phyloP scores from a whole-genome alignment of 129 eudicot genomes.

The sunflower (Helianthus annuus) region HanXRQr2.0-SUNRISE NC_035442.2:9640561-9641060 shows the following conservation, averaged over 20 bases:
- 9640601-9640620: constrained; percentile 23
- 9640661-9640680: background rate
- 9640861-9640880: too few species aligned
- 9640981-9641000: background rate
- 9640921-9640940: too few species aligned
- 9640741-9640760: background rate
- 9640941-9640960: too few species aligned
- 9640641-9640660: background rate
- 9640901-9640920: background rate
- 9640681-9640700: background rate
- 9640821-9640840: background rate
- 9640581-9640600: constrained; percentile 22
- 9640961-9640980: too few species aligned
- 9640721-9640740: background rate
- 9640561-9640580: background rate
- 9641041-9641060: background rate
- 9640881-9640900: too few species aligned
- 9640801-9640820: background rate
- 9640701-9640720: background rate
- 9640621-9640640: background rate
- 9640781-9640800: background rate
- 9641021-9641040: background rate
- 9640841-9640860: background rate
- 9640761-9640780: background rate
- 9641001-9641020: constrained; percentile 2